phyloP scores from a whole-genome alignment of 805 yeast genomes.

The Hanseniaspora nectarophila region DNA sequence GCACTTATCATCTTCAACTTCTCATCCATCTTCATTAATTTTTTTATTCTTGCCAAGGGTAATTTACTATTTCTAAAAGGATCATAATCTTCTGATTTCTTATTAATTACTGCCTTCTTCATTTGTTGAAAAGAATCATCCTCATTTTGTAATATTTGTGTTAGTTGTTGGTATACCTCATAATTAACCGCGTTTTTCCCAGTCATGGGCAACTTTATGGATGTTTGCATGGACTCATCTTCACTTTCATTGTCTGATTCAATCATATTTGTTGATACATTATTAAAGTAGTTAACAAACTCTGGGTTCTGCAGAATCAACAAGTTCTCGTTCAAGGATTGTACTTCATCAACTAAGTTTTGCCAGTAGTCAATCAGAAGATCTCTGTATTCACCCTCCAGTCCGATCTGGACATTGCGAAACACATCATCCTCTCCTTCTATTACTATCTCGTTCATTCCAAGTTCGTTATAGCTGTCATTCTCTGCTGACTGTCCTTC shows the following conservation, averaged over 20 bases:
- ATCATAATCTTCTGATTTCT: constrained; percentile 2
- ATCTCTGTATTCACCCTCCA: constrained; percentile 68
- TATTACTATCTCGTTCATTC: constrained; percentile 20
- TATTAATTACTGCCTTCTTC: neutral
- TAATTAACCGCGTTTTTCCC: neutral
- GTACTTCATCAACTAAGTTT: constrained; percentile 74
- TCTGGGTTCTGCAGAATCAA: constrained; percentile 3
- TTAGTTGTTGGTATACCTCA: neutral
- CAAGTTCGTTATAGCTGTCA: constrained; percentile 22
- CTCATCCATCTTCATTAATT: constrained; percentile 95
- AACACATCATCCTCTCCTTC: constrained; percentile 45
- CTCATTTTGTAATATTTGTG: neutral
- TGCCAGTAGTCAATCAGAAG: constrained; percentile 97
- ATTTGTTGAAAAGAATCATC: constrained; percentile 2
- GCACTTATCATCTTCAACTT: constrained; percentile 97
- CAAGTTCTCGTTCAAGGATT: constrained; percentile 37
- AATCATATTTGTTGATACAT: neutral
- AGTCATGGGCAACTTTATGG: neutral
- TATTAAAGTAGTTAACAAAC: constrained; percentile 2
- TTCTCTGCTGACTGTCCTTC: constrained; percentile 17
- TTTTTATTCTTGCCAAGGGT: constrained; percentile 91
- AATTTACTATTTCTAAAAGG: constrained; percentile 83
- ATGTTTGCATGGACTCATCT: neutral
- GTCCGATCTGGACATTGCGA: constrained; percentile 85
- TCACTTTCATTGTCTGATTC: neutral